Base-by-base conservation (phyloP, 2,329 filamentous ascomycete species). In the Curvularia sp. region DNA sequence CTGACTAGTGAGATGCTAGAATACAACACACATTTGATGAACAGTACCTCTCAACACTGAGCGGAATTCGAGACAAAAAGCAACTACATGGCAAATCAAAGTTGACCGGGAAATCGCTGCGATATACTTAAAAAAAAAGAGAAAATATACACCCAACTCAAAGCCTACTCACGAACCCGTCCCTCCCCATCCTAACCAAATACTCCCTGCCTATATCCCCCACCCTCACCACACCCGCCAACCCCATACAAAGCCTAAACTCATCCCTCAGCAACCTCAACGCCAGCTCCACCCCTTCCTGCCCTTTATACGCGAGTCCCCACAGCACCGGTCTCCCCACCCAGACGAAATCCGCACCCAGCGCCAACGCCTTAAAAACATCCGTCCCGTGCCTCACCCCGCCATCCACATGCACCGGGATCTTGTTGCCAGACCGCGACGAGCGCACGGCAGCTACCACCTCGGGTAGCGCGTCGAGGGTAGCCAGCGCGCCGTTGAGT, bases 331-430 rank as follows among this genome's bases (percentile, higher is more conserved):
- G 68, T 22, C 75, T 53, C 1, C 75, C 75, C 5, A 77, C 57
- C 53, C 94, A 95, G 1, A 98, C 93, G 44, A 92, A 94, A 72
- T 87, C 91, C 24, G 94, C 95, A 38, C 95, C 95, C 0, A 98
- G 84, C 73, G 93, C 97, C 8, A 98, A 82, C 12, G 93, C 94
- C 81, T 98, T 98, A 77, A 98, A 86, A 60, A 98, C 93, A 76
- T 98, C 95, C 0, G 93, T 96, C 6, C 90, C 93, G 44, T 94
- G 87, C 42, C 93, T 86, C 44, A 97, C 84, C 43, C 94, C 94
- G 22, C 95, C 94, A 75, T 98, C 95, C 49, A 98, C 82, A 77
- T 86, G 98, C 18, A 98, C 84, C 74, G 97, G 93, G 1, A 72
- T 67, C 20, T 61, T 69, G 18, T 56, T 63, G 0, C 43, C 43